Conservation (phyloP, 2,329 filamentous ascomycete genomes). For the Ophiostoma perfectum region DNA sequence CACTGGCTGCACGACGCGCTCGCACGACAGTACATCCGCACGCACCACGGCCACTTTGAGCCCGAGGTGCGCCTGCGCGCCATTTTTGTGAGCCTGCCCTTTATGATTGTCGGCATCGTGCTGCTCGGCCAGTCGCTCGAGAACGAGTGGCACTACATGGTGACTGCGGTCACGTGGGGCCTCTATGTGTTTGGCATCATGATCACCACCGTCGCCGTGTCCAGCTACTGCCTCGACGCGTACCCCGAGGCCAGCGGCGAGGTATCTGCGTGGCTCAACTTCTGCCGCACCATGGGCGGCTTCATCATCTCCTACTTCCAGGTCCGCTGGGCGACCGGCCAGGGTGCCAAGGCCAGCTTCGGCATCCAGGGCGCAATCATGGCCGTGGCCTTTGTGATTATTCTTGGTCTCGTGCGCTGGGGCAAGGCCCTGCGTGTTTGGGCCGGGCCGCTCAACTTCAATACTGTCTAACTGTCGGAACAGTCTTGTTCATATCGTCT, state of each 20-base stretch:
- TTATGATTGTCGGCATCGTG: constrained; percentile 47
- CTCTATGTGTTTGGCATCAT: constrained; percentile 53
- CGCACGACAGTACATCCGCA: constrained; percentile 40
- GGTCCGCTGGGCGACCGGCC: constrained; percentile 43
- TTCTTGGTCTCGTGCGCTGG: constrained; percentile 30
- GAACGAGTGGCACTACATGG: constrained; percentile 48
- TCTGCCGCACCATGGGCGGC: constrained; percentile 41
- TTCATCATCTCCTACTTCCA: constrained; percentile 51
- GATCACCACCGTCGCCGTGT: constrained; percentile 48
- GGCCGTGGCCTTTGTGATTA: constrained; percentile 29
- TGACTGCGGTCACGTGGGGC: constrained; percentile 45
- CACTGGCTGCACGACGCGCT: constrained; percentile 53
- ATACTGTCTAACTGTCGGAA: neutral
- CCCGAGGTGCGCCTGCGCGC: constrained; percentile 50
- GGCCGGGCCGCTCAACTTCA: constrained; percentile 33
- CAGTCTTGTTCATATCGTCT: neutral
- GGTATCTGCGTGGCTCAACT: constrained; percentile 49
- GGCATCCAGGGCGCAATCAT: constrained; percentile 44
- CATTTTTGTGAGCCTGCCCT: constrained; percentile 43
- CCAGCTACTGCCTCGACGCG: constrained; percentile 48
- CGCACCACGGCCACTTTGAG: constrained; percentile 49
- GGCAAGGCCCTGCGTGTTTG: constrained; percentile 34
- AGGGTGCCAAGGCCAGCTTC: constrained; percentile 42
- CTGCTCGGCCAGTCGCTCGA: constrained; percentile 50
- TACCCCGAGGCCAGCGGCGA: constrained; percentile 53